These are phyloP conservation scores for Solanum chacoense DNA, from an alignment of 305 asterid genomes.

Conservation along the genomic window DNA sequence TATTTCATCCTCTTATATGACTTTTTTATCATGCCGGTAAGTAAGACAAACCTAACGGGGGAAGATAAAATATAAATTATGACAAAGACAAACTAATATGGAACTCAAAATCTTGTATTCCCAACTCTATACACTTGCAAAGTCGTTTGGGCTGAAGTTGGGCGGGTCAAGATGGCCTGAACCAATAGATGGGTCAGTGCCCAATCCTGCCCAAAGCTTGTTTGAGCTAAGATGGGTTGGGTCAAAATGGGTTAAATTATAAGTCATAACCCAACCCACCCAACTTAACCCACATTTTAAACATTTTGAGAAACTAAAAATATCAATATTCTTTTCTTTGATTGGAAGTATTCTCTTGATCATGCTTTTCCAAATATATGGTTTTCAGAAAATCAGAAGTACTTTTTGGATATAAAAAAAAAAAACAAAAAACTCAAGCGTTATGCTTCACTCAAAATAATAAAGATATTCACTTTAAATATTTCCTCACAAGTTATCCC, in stretches of 20 bases:
- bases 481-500: background rate
- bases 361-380: background rate
- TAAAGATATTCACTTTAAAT: background rate
- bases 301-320: background rate
- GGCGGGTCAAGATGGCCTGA: background rate
- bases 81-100: background rate
- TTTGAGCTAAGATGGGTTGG: background rate
- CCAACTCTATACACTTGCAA: background rate
- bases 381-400: background rate
- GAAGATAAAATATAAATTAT: background rate
- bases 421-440: background rate
- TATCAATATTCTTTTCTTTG: background rate
- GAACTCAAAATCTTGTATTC: background rate
- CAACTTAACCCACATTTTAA: background rate
- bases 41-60: background rate
- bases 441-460: background rate
- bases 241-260: background rate
- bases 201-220: background rate
- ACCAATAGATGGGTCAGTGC: background rate
- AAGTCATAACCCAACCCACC: background rate
- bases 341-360: background rate
- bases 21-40: background rate
- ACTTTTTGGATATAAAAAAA: background rate
- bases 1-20: background rate
- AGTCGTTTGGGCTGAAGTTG: background rate